phyloP scores from a whole-genome alignment of 306 rosid genomes.

The Cicer arietinum region DNA sequence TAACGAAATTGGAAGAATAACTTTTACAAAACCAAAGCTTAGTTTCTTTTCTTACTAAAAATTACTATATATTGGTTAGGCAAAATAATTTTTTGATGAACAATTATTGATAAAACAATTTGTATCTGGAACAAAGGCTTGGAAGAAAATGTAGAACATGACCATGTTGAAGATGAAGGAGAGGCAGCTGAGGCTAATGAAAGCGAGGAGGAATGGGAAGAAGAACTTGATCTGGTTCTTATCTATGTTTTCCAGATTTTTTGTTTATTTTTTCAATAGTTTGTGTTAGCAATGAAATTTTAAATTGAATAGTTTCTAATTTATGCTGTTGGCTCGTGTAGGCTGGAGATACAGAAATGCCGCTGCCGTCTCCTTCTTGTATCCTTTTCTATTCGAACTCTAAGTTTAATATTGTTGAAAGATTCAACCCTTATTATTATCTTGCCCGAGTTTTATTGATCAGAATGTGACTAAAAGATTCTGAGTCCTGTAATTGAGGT shows the following conservation, averaged over 20 bases:
- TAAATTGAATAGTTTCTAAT: constrained; percentile 1
- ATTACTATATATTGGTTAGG: constrained; percentile 17
- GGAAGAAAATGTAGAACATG: constrained; percentile 61
- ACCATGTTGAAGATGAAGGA: constrained; percentile 62
- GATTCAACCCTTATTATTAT: constrained; percentile 26
- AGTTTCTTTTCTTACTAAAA: not conserved
- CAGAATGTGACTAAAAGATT: not conserved
- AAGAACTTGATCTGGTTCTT: constrained; percentile 63
- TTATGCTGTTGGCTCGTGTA: constrained; percentile 48
- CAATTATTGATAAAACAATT: constrained; percentile 26
- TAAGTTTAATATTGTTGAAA: constrained; percentile 26
- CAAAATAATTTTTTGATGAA: constrained; percentile 11
- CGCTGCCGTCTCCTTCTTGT: constrained; percentile 68
- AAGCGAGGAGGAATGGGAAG: constrained; percentile 69
- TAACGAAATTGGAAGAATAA: constrained; percentile 22
- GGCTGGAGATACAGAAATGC: constrained; percentile 68
- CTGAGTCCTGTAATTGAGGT: not conserved
- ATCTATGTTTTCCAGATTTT: constrained; percentile 28
- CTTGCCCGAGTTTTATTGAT: not conserved
- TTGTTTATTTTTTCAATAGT: constrained; percentile 10
- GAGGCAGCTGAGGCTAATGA: constrained; percentile 62
- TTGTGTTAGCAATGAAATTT: constrained; percentile 28
- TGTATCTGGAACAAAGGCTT: constrained; percentile 37
- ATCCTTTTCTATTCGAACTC: constrained; percentile 53
- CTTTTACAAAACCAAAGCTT: constrained; percentile 26